Percentiles rank a stretch among this genome's conserved stretches.
phyloP scores from a whole-genome alignment of 768 basidiomycete genomes.

The Auriscalpium vulgare region DNA sequence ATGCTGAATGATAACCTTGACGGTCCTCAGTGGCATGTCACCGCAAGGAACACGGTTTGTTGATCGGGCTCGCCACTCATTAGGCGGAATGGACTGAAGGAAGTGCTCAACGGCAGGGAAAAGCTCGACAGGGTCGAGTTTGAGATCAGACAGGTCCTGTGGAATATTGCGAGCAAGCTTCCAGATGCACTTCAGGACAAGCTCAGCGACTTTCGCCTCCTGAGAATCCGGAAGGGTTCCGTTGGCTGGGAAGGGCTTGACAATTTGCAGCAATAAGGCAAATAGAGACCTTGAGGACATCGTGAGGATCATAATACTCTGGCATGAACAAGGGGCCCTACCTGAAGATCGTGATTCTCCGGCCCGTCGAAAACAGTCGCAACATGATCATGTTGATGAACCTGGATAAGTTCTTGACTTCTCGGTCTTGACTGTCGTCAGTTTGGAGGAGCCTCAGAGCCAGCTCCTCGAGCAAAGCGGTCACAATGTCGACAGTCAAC shows the following conservation, averaged over 20 bases:
- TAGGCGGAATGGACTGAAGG: conserved; percentile 86
- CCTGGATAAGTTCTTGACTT: conserved; percentile 87
- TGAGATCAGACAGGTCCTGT: conserved; percentile 74
- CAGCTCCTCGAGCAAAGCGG: conserved; percentile 83
- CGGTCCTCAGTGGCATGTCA: conserved; percentile 95
- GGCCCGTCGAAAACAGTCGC: conserved; percentile 83
- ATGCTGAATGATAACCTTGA: conserved; percentile 98
- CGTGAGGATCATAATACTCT: background rate
- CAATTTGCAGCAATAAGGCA: conserved; percentile 70
- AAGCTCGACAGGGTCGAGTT: conserved; percentile 80
- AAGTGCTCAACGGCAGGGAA: conserved; percentile 93
- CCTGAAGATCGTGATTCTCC: conserved; percentile 89
- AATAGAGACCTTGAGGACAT: conserved; percentile 57
- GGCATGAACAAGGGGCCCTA: conserved; percentile 28
- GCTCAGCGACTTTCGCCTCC: conserved; percentile 83
- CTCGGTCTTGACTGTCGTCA: conserved; percentile 75
- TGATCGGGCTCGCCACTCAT: conserved; percentile 91
- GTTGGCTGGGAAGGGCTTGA: conserved; percentile 74
- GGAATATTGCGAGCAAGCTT: conserved; percentile 93
- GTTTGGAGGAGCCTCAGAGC: conserved; percentile 89
- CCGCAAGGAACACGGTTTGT: conserved; percentile 90
- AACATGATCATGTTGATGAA: conserved; percentile 99
- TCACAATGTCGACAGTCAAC: conserved; percentile 76
- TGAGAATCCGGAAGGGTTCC: conserved; percentile 69
- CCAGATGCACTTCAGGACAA: conserved; percentile 96